Conservation (phyloP, 1,284 basidiomycete genomes). For the Malassezia psittaci region DNA sequence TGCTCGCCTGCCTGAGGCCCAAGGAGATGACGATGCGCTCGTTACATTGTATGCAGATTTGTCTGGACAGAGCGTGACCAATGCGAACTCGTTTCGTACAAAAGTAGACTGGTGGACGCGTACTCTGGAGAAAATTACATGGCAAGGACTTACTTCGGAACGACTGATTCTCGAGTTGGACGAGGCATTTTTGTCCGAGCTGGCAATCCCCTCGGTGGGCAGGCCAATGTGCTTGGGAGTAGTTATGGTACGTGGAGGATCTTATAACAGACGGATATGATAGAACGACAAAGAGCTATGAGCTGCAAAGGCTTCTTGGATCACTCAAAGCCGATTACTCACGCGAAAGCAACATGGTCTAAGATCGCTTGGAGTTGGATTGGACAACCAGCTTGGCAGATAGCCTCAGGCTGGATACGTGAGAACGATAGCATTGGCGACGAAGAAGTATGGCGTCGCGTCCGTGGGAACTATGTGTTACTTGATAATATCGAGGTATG, state of each 20-base stretch:
- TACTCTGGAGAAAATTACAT: constrained; percentile 59
- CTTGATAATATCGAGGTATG: constrained; percentile 56
- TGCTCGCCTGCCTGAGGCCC: constrained; percentile 9
- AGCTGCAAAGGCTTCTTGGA: constrained; percentile 1
- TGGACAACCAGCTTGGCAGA: constrained; percentile 5
- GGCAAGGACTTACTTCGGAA: constrained; percentile 14
- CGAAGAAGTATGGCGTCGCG: constrained; percentile 58
- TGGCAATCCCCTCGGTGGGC: constrained; percentile 53
- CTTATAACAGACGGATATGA: constrained; percentile 6
- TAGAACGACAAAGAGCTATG: not conserved
- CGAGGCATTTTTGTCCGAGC: constrained; percentile 19
- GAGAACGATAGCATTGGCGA: constrained; percentile 52
- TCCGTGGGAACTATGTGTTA: constrained; percentile 66
- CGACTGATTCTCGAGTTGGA: constrained; percentile 61
- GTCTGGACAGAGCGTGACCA: constrained; percentile 68
- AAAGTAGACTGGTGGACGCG: constrained; percentile 78
- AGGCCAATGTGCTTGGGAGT: constrained; percentile 70
- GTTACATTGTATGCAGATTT: constrained; percentile 80
- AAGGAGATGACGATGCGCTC: constrained; percentile 48
- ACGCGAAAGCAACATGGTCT: not conserved
- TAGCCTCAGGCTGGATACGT: not conserved
- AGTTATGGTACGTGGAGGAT: constrained; percentile 57
- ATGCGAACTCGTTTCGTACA: constrained; percentile 68
- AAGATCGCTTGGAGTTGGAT: not conserved
- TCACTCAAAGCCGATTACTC: not conserved